Base-by-base conservation (phyloP, 371 early-diverging fungal genomes). In the Cokeromyces recurvatus region DNA sequence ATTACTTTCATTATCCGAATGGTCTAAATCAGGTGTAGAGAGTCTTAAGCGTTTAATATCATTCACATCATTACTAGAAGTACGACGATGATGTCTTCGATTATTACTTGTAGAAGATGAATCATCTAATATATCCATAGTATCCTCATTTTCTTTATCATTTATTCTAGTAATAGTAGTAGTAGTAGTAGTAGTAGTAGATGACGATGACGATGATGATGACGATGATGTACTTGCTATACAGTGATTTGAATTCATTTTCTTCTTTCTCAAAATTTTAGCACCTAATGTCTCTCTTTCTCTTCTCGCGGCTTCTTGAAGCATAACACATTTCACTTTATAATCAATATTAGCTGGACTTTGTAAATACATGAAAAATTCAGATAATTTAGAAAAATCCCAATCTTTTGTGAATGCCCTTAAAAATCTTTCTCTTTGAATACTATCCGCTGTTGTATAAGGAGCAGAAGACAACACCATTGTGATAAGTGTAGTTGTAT, bases 341-440 rank as follows among this genome's bases (percentile, higher is more conserved):
- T 84, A 85, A 47, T 78, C 84, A 31, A 87, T 74, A n/a, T 83
- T 84, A 8, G 86, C 78, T 34, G 71, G 73, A 34, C 75, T 76
- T 45, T 79, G 78, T 20, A 87, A 59, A 40, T 77, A 81, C 61
- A 85, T 84, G 66, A 87, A 87, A 39, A 87, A 85, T 54, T 86
- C 86, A 2, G 86, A 86, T 29, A 87, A 64, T 22, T 84, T 79
- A 43, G 84, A 85, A 64, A 87, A 87, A 63, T 84, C 85, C 88
- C 88, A 87, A 46, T 83, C 82, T 19, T 79, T 71, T 1, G 84
- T 81, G 32, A 87, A 76, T 4, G 79, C 80, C 40, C 82, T 74
- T 53, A 87, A 56, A 34, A 87, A 86, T 4, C 79, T 62, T 29
- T 84, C 84, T 17, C 77, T 71, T 37, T 79, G 73, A 2, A 35